phyloP scores from a whole-genome alignment of 305 asterid genomes.

The Fraxinus latifolia region DNA sequence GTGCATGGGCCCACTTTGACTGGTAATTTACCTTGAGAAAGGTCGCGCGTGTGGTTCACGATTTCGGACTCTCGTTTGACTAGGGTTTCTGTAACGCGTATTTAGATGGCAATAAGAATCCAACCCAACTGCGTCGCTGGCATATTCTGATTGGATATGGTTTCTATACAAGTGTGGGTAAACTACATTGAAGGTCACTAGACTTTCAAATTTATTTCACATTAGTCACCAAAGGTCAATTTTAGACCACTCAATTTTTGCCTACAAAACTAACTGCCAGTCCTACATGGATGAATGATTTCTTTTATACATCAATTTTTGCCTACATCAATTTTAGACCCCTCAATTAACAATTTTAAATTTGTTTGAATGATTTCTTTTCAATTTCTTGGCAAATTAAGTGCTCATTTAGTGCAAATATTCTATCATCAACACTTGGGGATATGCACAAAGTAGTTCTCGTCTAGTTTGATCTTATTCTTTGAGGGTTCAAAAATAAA shows the following conservation, averaged over 20 bases:
- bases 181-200: neutral
- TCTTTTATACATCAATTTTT: too few relatives aligned
- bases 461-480: neutral
- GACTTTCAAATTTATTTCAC: neutral
- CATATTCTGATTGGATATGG: constrained; percentile 23
- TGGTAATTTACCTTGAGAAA: constrained; percentile 4
- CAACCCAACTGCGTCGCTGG: constrained; percentile 34
- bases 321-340: too few relatives aligned
- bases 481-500: neutral
- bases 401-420: neutral
- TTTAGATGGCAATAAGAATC: constrained; percentile 41
- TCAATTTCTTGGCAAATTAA: neutral
- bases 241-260: neutral
- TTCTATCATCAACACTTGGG: neutral
- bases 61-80: constrained; percentile 25
- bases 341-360: neutral
- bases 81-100: constrained; percentile 36
- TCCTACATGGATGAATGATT: neutral
- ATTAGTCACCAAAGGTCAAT: neutral
- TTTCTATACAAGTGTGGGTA: constrained; percentile 19
- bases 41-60: constrained; percentile 29
- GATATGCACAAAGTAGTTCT: neutral
- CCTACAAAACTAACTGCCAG: neutral
- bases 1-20: constrained; percentile 33
- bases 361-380: neutral